Evolutionary conservation across 495 filamentous ascomycete genomes (phyloP).

Genomic region (Tetracladium marchalianum): DNA sequence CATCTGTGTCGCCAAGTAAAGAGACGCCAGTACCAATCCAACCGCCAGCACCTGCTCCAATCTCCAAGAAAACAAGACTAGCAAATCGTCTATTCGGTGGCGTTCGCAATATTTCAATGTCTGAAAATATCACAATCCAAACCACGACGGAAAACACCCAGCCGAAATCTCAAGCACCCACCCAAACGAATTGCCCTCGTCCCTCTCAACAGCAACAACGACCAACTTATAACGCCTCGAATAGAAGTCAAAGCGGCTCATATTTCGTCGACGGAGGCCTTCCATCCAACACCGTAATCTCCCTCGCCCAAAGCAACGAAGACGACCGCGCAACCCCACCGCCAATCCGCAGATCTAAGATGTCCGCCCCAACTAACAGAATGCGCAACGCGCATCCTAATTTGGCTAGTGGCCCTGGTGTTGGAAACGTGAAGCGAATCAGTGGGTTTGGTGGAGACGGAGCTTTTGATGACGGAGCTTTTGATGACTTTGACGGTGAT

Average conservation of each 20-base stretch:
- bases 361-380: background rate
- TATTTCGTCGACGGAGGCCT: constrained; percentile 1
- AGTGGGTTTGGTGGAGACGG: no score
- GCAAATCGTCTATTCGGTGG: background rate
- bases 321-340: constrained; percentile 17
- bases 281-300: no score
- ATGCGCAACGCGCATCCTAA: constrained; percentile 1
- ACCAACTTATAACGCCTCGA: background rate
- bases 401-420: constrained; percentile 4
- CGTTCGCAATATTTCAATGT: background rate
- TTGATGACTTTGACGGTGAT: no score
- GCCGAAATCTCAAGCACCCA: background rate
- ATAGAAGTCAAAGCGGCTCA: background rate
- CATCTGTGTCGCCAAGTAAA: background rate
- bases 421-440: no score
- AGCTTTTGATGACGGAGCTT: no score
- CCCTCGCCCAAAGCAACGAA: background rate
- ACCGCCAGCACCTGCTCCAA: background rate
- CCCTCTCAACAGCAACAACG: background rate
- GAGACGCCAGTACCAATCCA: no score
- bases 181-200: background rate
- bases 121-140: background rate
- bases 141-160: background rate
- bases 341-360: constrained; percentile 12
- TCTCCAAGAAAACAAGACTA: constrained; percentile 1